Conservation (phyloP, 2,329 filamentous ascomycete genomes). For the Rhynchosporium graminicola region DNA sequence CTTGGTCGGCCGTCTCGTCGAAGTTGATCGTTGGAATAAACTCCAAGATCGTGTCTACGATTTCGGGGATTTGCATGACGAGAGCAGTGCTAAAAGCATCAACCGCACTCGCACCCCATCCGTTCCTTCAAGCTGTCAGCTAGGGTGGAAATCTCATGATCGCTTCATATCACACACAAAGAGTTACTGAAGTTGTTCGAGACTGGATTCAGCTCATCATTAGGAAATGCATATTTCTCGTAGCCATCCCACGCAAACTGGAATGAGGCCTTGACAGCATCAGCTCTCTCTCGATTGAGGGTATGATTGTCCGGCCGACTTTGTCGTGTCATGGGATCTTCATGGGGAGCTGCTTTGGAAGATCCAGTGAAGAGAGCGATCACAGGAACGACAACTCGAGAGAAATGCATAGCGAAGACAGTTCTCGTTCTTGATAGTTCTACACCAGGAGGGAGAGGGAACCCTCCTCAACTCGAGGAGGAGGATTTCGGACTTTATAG, state of each 20-base stretch:
- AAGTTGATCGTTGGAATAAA: slow-evolving; percentile 74
- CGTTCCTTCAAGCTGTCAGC: slow-evolving; percentile 52
- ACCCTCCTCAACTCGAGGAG: slow-evolving; percentile 15
- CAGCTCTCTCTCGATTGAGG: slow-evolving; percentile 45
- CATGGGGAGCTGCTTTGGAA: slow-evolving; percentile 30
- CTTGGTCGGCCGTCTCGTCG: slow-evolving; percentile 54
- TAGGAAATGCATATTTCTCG: slow-evolving; percentile 71
- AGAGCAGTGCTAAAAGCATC: slow-evolving; percentile 80
- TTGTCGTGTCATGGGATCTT: slow-evolving; percentile 19
- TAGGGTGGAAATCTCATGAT: slow-evolving; percentile 1
- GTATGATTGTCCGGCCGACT: slow-evolving; percentile 32
- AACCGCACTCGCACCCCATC: slow-evolving; percentile 81
- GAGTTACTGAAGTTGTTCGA: slow-evolving; percentile 67
- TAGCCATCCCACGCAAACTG: slow-evolving; percentile 73
- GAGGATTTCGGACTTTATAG: slow-evolving; percentile 14
- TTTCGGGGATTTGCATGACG: slow-evolving; percentile 68
- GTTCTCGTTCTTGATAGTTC: neutral
- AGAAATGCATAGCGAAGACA: slow-evolving; percentile 31
- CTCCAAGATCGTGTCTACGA: slow-evolving; percentile 70
- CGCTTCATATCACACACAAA: slow-evolving; percentile 51
- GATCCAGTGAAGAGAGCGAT: slow-evolving; percentile 24
- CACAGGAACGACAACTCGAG: slow-evolving; percentile 23
- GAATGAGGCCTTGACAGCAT: slow-evolving; percentile 68
- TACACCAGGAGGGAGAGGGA: neutral
- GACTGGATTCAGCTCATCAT: slow-evolving; percentile 73